Percentiles rank a stretch among this genome's conserved stretches.
Conservation (phyloP, 1,284 basidiomycete genomes). For the Bjerkandera adusta region DNA sequence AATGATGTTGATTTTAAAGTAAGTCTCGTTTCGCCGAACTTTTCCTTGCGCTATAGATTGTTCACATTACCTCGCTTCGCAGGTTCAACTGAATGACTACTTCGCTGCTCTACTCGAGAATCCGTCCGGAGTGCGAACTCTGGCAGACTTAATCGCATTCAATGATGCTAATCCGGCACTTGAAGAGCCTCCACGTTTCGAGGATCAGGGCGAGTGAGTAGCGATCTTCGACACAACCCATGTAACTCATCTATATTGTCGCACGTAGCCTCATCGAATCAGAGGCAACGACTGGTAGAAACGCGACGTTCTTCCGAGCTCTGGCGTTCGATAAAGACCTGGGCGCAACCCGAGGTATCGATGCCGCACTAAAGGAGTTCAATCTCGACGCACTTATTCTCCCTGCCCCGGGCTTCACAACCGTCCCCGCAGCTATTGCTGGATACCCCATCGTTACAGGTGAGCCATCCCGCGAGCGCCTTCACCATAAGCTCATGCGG, state of each 20-base stretch:
- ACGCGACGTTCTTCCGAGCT: slow-evolving; percentile 39
- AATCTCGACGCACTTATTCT: slow-evolving; percentile 58
- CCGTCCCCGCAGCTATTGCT: slow-evolving; percentile 50
- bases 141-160: slow-evolving; percentile 57
- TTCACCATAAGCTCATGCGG: background rate
- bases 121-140: slow-evolving; percentile 50
- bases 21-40: background rate
- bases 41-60: background rate
- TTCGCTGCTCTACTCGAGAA: slow-evolving; percentile 41
- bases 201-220: slow-evolving; percentile 43
- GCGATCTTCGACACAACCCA: background rate
- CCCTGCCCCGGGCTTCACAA: slow-evolving; percentile 48
- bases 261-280: slow-evolving; percentile 16
- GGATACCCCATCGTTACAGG: slow-evolving; percentile 62
- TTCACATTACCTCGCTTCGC: slow-evolving; percentile 1
- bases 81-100: slow-evolving; percentile 53
- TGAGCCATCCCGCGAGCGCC: no score
- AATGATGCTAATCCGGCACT: slow-evolving; percentile 46
- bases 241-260: background rate
- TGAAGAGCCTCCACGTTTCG: slow-evolving; percentile 48
- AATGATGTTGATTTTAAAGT: slow-evolving; percentile 59
- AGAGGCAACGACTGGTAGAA: slow-evolving; percentile 10
- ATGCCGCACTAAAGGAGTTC: slow-evolving; percentile 47
- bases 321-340: slow-evolving; percentile 51
- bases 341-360: slow-evolving; percentile 54